Evolutionary conservation across 257 asterid species (phyloP).

Genomic region (Nyctanthes arbortristis): DNA sequence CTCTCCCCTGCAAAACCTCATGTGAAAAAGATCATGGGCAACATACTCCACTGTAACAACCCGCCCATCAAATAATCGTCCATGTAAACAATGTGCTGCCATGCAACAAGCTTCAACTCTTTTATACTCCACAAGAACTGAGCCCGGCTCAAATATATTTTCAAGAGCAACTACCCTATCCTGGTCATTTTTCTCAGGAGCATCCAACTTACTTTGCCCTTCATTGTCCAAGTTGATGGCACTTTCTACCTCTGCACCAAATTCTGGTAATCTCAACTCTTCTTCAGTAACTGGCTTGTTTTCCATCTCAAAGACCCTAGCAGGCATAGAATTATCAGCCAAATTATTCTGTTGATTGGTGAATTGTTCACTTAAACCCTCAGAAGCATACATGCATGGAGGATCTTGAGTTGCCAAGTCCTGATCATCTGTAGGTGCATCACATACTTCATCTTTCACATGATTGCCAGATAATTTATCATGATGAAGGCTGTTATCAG

Average conservation of each 20-base stretch:
- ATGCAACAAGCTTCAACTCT: slow-evolving; percentile 78
- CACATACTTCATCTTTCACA: slow-evolving; percentile 30
- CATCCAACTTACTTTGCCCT: slow-evolving; percentile 27
- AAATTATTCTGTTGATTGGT: slow-evolving; percentile 18
- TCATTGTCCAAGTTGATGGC: slow-evolving; percentile 21
- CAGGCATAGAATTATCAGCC: slow-evolving; percentile 18
- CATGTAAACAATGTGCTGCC: slow-evolving; percentile 90
- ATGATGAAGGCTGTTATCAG: slow-evolving; percentile 22
- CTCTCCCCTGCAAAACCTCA: slow-evolving; percentile 39
- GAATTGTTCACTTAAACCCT: slow-evolving; percentile 19
- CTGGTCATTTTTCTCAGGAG: slow-evolving; percentile 22
- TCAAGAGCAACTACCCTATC: slow-evolving; percentile 18
- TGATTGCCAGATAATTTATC: slow-evolving; percentile 25
- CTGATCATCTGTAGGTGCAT: slow-evolving; percentile 24
- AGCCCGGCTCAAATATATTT: slow-evolving; percentile 50
- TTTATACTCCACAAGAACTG: slow-evolving; percentile 71
- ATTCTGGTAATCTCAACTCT: slow-evolving; percentile 30
- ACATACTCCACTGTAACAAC: slow-evolving; percentile 65
- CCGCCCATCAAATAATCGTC: slow-evolving; percentile 69
- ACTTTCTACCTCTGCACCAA: slow-evolving; percentile 5
- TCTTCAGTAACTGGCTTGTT: slow-evolving; percentile 25
- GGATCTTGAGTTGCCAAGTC: slow-evolving; percentile 23
- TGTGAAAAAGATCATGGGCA: slow-evolving; percentile 44
- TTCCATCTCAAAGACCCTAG: slow-evolving; percentile 25
- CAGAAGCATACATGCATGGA: slow-evolving; percentile 22